Evolutionary conservation across 2,329 filamentous ascomycete species (phyloP).

Genomic region (Sporothrix brasiliensis): DNA sequence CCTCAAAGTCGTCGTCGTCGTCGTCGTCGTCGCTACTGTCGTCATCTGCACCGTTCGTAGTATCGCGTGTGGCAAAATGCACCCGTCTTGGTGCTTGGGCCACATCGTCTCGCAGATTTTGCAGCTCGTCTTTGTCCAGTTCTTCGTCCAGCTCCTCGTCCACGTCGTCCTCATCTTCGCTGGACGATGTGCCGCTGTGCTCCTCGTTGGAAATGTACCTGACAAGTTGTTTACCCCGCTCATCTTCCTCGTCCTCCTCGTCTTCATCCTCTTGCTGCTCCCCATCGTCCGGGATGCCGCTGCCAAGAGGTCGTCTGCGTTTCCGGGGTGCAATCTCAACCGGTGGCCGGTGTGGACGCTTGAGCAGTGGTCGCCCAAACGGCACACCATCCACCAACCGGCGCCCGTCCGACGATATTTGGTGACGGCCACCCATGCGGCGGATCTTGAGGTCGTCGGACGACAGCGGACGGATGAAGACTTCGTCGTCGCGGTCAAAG

Average conservation of each 20-base stretch:
- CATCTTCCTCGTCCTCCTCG: neutral
- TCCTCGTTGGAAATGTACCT: neutral
- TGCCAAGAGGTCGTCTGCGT: conserved; percentile 44
- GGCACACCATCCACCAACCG: conserved; percentile 84
- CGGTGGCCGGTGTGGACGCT: conserved; percentile 62
- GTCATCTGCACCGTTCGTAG: neutral
- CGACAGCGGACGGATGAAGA: conserved; percentile 55
- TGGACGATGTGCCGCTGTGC: neutral
- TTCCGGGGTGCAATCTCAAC: conserved; percentile 76
- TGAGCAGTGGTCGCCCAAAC: conserved; percentile 74
- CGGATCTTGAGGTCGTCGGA: conserved; percentile 73
- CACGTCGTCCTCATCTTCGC: neutral
- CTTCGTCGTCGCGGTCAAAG: conserved; percentile 80
- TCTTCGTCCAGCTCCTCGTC: neutral
- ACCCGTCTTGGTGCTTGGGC: neutral
- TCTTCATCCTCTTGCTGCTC: neutral
- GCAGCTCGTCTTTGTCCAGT: conserved; percentile 5
- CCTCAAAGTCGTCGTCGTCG: neutral
- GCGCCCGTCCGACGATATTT: conserved; percentile 76
- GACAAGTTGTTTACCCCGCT: neutral
- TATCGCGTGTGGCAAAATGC: neutral
- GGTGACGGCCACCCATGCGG: conserved; percentile 73
- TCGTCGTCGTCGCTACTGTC: neutral
- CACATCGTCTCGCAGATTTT: neutral
- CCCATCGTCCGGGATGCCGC: neutral